Evolutionary conservation across 192 early-diverging fungal genomes (phyloP), one percentile per base, ranked within the genome.

Genomic region (Allomyces arbusculus): DNA sequence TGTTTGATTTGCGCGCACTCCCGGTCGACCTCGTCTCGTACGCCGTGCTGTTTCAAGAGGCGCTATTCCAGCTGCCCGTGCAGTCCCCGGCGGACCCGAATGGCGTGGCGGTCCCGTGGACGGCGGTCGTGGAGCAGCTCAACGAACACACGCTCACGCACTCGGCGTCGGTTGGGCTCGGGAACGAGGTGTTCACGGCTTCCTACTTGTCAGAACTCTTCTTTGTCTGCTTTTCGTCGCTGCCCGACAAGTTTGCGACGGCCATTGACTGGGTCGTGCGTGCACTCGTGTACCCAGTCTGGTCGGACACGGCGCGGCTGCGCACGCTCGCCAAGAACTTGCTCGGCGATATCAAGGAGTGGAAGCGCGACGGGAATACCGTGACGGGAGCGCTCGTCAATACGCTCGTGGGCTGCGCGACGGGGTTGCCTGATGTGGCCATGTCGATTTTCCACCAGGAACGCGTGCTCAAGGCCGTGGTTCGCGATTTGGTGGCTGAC

Each of bases 1-100:
- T 73, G 66, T 78, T 78, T 40, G 85, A 78, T 62, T 69, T 70
- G 28, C 65, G 58, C 14, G 63, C 67, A n/a, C 65, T 92, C 0
- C 78, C 84, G n/a, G 76, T 76, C 20, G 68, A 76, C 20, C 74
- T 88, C 25, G 81, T 84, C 10, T 81, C 84, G 14, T 89, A 82
- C 74, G 65, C 91, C 44, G 80, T 83, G 10, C 74, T 91, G 61
- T 88, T 91, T 75, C 85, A 88, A 61, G 89, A 87, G 62, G 74
- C 89, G n/a, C 44, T 91, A 22, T 84, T 91, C 65, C 74, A 81
- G 65, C 76, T 76, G 9, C 77, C 82, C 33, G 61, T 83, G 28
- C 61, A 67, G 22, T 73, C 82, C 14, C 81, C 84, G 3, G 75
- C 75, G 10, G 75, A 72, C n/a, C 16, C 1, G 26, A 64, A 10